Conservation (phyloP, 768 basidiomycete genomes). For the Inosperma sp. region DNA sequence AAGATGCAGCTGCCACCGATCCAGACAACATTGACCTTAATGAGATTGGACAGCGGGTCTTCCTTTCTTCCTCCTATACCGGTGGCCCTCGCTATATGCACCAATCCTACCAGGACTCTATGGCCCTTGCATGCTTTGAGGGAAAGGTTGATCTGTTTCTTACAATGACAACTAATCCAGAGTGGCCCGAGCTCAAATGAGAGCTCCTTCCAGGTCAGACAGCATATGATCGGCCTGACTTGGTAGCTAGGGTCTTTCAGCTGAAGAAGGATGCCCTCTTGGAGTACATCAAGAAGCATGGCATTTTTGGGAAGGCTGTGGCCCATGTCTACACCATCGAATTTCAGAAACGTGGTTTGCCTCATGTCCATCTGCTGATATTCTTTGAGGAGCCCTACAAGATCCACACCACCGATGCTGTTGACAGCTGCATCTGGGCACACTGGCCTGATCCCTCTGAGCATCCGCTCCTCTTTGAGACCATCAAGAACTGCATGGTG, state of each 20-base stretch:
- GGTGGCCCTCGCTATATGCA: slow-evolving; percentile 42
- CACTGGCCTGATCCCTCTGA: slow-evolving; percentile 35
- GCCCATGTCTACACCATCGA: slow-evolving; percentile 48
- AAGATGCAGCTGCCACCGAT: slow-evolving; percentile 24
- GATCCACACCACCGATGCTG: slow-evolving; percentile 28
- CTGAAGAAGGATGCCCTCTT: slow-evolving; percentile 39
- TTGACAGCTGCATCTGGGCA: slow-evolving; percentile 39
- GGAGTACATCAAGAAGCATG: slow-evolving; percentile 32
- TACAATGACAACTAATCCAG: slow-evolving; percentile 50
- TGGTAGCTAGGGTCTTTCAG: slow-evolving; percentile 45
- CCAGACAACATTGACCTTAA: slow-evolving; percentile 24
- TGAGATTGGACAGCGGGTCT: slow-evolving; percentile 29
- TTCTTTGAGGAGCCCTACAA: slow-evolving; percentile 32
- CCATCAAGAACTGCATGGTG: slow-evolving; percentile 31
- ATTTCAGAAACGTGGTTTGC: slow-evolving; percentile 51
- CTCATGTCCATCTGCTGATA: slow-evolving; percentile 47
- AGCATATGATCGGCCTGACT: slow-evolving; percentile 43
- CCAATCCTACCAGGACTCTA: slow-evolving; percentile 40
- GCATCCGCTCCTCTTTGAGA: slow-evolving; percentile 32
- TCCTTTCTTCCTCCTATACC: slow-evolving; percentile 41
- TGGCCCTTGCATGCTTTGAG: slow-evolving; percentile 39
- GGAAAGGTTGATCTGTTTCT: slow-evolving; percentile 43
- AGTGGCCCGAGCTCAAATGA: slow-evolving; percentile 42
- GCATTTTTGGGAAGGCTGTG: slow-evolving; percentile 37
- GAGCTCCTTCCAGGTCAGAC: slow-evolving; percentile 38